Conservation (phyloP, 805 yeast species). For the Yarrowia alimentaria region DNA sequence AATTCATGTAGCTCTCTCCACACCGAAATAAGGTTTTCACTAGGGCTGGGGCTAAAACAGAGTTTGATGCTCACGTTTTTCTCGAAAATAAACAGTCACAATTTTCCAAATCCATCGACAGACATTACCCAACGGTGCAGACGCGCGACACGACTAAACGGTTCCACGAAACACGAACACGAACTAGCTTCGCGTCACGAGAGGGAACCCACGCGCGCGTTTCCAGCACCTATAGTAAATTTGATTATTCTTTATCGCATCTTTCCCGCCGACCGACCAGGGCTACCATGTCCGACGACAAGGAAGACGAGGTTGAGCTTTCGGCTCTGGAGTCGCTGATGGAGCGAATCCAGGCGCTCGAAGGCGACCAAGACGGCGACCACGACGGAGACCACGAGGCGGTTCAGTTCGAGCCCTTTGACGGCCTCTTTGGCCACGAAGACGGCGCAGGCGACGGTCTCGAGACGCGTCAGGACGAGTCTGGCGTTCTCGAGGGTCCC, state of each 20-base stretch:
- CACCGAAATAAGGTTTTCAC: conserved; percentile 4
- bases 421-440: conserved; percentile 16
- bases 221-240: conserved; percentile 23
- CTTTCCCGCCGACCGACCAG: conserved; percentile 7
- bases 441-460: conserved; percentile 5
- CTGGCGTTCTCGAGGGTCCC: conserved; percentile 6
- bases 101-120: conserved; percentile 26
- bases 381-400: conserved; percentile 1
- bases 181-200: conserved; percentile 28
- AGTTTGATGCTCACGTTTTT: conserved; percentile 20
- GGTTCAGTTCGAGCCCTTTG: conserved; percentile 22
- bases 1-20: too few species aligned
- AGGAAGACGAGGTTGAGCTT: conserved; percentile 25
- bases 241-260: conserved; percentile 10
- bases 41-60: conserved; percentile 7
- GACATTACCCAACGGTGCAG: conserved; percentile 24
- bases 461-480: conserved; percentile 1
- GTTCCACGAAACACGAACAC: too few species aligned
- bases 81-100: conserved; percentile 23
- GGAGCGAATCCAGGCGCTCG: conserved; percentile 18
- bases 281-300: conserved; percentile 26
- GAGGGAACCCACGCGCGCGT: conserved; percentile 1
- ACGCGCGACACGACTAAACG: conserved; percentile 25
- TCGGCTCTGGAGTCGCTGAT: conserved; percentile 20
- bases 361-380: conserved; percentile 9